These are phyloP conservation scores for Sisymbrium altissimum DNA, from an alignment of 345 rosid species.

Conservation along the genomic window DNA sequence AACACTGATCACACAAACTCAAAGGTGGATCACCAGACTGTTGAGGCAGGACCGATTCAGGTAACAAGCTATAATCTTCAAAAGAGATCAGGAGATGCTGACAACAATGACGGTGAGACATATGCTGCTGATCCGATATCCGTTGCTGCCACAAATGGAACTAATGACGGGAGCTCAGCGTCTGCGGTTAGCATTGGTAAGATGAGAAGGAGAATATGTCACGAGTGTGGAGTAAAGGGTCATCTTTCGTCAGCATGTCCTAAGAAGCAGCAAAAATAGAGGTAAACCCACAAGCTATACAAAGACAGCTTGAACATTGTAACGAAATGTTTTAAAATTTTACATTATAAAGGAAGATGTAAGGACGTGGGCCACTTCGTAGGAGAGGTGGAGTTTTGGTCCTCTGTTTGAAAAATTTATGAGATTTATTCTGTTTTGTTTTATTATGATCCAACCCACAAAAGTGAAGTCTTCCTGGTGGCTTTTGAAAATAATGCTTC, in stretches of 20 bases:
- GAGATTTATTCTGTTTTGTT: neutral
- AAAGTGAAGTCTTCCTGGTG: neutral
- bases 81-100: conserved; percentile 13
- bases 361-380: conserved; percentile 14
- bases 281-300: conserved; percentile 9
- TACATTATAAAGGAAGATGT: conserved; percentile 1
- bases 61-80: conserved; percentile 63
- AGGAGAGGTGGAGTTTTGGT: conserved; percentile 27
- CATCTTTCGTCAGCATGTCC: conserved; percentile 80
- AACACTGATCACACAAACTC: conserved; percentile 21
- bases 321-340: neutral
- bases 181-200: conserved; percentile 44
- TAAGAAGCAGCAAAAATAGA: conserved; percentile 38
- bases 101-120: conserved; percentile 32
- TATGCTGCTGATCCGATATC: neutral
- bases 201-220: conserved; percentile 75
- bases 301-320: conserved; percentile 10
- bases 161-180: conserved; percentile 17
- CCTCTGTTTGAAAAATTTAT: neutral
- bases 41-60: conserved; percentile 54
- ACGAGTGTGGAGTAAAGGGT: conserved; percentile 71
- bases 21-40: conserved; percentile 56
- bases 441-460: neutral
- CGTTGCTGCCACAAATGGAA: neutral
- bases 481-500: too few species aligned